These are phyloP conservation scores for Brassica carinata DNA, from an alignment of 345 rosid species.

Conservation along the genomic window DNA sequence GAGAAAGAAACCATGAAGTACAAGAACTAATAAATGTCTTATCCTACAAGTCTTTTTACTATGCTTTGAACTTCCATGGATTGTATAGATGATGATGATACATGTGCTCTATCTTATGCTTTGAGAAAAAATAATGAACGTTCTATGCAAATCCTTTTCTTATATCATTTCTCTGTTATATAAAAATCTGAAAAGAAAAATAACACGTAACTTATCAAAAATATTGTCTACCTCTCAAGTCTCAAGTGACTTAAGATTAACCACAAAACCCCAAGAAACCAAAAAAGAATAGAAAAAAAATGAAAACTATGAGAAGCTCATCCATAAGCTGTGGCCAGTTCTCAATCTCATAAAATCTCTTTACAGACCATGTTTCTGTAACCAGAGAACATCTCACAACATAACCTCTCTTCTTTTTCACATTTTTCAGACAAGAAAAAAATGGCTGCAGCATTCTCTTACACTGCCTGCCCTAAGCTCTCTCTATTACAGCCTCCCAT, in stretches of 20 bases:
- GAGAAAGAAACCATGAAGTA: constrained; percentile 97
- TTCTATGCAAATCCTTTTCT: background rate
- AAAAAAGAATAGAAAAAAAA: background rate
- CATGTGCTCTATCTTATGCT: constrained; percentile 27
- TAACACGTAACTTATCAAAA: background rate
- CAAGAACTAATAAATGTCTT: constrained; percentile 71
- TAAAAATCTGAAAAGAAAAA: background rate
- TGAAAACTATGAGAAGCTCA: constrained; percentile 20
- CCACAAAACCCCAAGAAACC: constrained; percentile 22
- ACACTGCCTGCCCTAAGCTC: constrained; percentile 34
- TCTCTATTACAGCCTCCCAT: constrained; percentile 31
- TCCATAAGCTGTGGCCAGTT: constrained; percentile 40
- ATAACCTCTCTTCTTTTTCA: background rate
- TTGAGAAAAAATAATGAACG: background rate
- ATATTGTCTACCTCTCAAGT: background rate
- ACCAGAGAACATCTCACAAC: constrained; percentile 26
- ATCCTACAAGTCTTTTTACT: background rate
- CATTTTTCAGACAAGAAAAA: constrained; percentile 10
- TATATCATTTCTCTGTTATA: background rate
- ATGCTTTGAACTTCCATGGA: constrained; percentile 37
- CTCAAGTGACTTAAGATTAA: background rate
- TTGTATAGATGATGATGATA: constrained; percentile 35
- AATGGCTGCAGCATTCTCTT: constrained; percentile 40
- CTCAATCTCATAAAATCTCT: constrained; percentile 32
- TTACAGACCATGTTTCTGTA: constrained; percentile 17